These are phyloP conservation scores for Coriolopsis trogii DNA, from an alignment of 1,284 basidiomycete genomes.

Conservation along the genomic window DNA sequence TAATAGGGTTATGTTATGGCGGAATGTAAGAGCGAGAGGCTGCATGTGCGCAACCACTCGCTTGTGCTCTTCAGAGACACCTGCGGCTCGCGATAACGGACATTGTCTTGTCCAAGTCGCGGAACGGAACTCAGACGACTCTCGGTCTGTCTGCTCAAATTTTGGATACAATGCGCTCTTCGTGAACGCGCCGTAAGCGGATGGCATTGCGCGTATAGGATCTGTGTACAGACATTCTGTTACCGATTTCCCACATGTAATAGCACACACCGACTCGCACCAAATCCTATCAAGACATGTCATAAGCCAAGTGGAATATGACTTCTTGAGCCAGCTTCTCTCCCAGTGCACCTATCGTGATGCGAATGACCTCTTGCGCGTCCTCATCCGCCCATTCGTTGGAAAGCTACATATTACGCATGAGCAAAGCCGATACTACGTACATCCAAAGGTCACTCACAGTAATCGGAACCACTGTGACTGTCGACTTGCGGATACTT, in stretches of 20 bases:
- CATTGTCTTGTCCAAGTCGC: not conserved
- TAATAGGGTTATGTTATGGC: constrained; percentile 2
- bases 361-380: constrained; percentile 31
- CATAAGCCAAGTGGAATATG: constrained; percentile 22
- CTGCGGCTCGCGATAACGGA: not conserved
- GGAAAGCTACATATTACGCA: not conserved
- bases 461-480: constrained; percentile 1
- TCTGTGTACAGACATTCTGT: not conserved
- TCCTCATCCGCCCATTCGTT: constrained; percentile 7
- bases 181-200: not conserved
- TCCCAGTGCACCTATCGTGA: constrained; percentile 43
- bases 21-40: not conserved
- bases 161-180: not conserved
- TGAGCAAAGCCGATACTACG: not conserved
- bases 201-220: not conserved
- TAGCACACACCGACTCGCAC: constrained; percentile 15
- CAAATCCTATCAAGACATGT: not conserved
- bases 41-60: not conserved
- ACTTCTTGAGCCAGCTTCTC: constrained; percentile 39
- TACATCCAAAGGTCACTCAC: constrained; percentile 9
- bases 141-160: constrained; percentile 1
- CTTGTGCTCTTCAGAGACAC: not conserved
- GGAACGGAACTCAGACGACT: not conserved
- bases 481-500: not conserved
- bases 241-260: not conserved